Evolutionary conservation across 768 basidiomycete genomes (phyloP).

Genomic region (Polyporus arcularius): DNA sequence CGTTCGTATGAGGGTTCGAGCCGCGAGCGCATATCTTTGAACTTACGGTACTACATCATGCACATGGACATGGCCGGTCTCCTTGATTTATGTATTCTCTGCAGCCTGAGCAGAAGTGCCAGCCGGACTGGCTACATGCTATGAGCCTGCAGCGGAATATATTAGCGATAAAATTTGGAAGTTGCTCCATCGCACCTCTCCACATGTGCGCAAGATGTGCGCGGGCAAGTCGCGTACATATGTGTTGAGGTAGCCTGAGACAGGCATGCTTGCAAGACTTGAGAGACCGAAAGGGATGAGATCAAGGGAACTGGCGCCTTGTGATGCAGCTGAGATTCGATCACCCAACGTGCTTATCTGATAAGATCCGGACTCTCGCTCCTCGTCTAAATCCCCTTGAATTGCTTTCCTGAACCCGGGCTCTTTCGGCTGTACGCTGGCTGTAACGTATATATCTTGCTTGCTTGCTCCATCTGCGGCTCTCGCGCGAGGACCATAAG

Average conservation of each 20-base stretch:
- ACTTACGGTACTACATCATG: background rate
- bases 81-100: too few species aligned
- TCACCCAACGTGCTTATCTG: constrained; percentile 16
- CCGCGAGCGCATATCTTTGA: background rate
- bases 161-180: too few species aligned
- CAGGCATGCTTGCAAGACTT: background rate
- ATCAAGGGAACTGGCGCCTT: too few species aligned
- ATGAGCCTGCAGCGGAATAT: too few species aligned
- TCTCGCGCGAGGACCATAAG: background rate
- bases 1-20: constrained; percentile 36
- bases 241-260: too few species aligned
- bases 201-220: too few species aligned
- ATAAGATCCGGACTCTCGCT: constrained; percentile 17
- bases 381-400: constrained; percentile 2
- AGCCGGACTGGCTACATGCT: too few species aligned
- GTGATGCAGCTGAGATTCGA: background rate
- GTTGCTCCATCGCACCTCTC: too few species aligned
- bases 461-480: background rate
- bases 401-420: constrained; percentile 4
- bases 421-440: background rate
- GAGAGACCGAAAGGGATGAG: background rate
- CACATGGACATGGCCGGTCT: too few species aligned
- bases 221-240: too few species aligned
- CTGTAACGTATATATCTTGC: background rate
- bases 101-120: too few species aligned